phyloP scores from a whole-genome alignment of 1,139 yeast genomes.

The Protomyces macrosporus region DNA sequence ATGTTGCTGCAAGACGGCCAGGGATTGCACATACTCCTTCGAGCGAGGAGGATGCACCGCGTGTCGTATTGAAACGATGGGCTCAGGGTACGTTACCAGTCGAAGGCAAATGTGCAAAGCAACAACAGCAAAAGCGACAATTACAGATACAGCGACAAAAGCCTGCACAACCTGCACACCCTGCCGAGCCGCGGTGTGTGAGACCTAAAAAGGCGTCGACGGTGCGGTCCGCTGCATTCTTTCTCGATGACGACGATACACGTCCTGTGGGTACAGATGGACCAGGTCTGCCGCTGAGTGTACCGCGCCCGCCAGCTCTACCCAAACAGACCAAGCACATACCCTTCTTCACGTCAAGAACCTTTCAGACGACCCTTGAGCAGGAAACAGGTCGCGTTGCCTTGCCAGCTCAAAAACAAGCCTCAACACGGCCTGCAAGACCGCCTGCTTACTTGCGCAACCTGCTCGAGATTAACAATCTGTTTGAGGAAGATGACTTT shows the following conservation, averaged over 20 bases:
- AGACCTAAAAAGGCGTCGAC: not conserved
- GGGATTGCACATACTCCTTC: no score
- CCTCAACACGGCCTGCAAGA: not conserved
- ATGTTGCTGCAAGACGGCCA: not conserved
- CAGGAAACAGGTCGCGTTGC: constrained; percentile 9
- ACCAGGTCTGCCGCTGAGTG: not conserved
- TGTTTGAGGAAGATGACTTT: constrained; percentile 8
- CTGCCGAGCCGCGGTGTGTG: not conserved
- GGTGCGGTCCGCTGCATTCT: not conserved
- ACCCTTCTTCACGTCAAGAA: not conserved
- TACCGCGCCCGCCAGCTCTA: not conserved
- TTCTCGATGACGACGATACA: not conserved
- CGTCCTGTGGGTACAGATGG: not conserved
- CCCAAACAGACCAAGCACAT: not conserved
- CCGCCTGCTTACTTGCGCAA: not conserved
- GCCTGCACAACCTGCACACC: not conserved
- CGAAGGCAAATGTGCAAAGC: not conserved
- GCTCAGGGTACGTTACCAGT: not conserved
- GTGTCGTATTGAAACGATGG: not conserved
- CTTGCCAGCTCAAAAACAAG: not conserved
- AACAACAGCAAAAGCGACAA: not conserved
- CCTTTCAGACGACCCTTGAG: constrained; percentile 3
- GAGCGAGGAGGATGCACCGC: not conserved
- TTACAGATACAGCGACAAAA: not conserved
- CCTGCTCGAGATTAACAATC: constrained; percentile 4